These are phyloP conservation scores for Herpetospermum pedunculosum DNA, from an alignment of 306 rosid genomes.

Conservation along the genomic window DNA sequence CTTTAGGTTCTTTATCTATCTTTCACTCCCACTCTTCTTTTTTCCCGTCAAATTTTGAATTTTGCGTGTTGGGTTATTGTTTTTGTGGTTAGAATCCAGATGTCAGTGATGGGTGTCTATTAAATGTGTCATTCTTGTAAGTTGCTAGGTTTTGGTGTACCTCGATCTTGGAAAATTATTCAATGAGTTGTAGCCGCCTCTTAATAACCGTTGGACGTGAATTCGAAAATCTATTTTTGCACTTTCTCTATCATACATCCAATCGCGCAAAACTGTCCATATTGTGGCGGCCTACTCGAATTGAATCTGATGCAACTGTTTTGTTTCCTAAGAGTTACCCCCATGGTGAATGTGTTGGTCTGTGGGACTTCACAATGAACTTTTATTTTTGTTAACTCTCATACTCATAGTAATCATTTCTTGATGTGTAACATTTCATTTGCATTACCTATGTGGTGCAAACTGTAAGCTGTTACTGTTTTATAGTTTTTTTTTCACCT, in stretches of 20 bases:
- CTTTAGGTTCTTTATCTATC: conserved; percentile 38
- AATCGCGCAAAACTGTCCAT: too few species aligned
- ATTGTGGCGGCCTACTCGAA: too few species aligned
- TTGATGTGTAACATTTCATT: background rate
- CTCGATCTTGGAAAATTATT: too few species aligned
- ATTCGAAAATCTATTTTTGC: too few species aligned
- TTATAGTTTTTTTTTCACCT: background rate
- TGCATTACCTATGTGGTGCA: background rate
- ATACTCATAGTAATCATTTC: background rate
- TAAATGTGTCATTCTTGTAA: background rate
- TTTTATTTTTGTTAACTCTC: background rate
- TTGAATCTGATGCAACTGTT: background rate
- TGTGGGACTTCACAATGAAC: background rate
- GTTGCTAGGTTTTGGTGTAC: background rate
- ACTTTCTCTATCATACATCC: too few species aligned
- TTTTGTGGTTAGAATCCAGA: background rate
- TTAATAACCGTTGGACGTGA: too few species aligned
- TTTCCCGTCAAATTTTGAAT: background rate
- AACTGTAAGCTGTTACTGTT: too few species aligned
- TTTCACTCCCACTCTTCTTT: background rate
- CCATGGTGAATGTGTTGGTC: background rate
- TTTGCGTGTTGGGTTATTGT: background rate
- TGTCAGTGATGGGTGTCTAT: background rate
- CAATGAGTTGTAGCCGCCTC: too few species aligned
- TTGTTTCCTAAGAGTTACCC: background rate